phyloP scores from a whole-genome alignment of 768 basidiomycete species.

The Coprinellus aureogranulatus region DNA sequence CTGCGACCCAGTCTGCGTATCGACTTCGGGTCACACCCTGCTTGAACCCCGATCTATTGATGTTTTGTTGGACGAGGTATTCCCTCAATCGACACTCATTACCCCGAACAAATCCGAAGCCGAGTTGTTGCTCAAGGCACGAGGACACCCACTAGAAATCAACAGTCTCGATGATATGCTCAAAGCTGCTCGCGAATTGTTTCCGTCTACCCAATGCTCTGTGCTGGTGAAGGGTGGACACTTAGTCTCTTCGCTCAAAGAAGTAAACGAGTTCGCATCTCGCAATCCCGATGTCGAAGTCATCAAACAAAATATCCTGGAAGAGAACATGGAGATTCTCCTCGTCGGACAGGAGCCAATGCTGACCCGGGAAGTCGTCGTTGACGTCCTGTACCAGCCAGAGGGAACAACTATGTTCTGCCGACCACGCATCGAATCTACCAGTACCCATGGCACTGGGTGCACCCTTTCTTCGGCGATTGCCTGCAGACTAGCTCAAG shows the following conservation, averaged over 20 bases:
- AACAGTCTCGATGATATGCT: conserved; percentile 59
- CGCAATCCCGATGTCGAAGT: conserved; percentile 34
- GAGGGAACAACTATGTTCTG: conserved; percentile 50
- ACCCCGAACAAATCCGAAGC: conserved; percentile 88
- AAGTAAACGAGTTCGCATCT: conserved; percentile 36
- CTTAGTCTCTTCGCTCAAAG: conserved; percentile 41
- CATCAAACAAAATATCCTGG: conserved; percentile 43
- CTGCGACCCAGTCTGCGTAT: conserved; percentile 89
- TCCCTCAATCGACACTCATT: conserved; percentile 69
- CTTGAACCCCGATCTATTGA: conserved; percentile 65
- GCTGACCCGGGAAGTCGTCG: conserved; percentile 41
- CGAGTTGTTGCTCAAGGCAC: conserved; percentile 53
- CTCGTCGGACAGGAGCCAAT: conserved; percentile 23
- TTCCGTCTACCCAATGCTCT: conserved; percentile 46
- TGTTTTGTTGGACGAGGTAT: conserved; percentile 56
- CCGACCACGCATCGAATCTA: conserved; percentile 60
- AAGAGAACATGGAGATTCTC: conserved; percentile 66
- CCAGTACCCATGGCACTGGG: conserved; percentile 87
- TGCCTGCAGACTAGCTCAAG: conserved; percentile 60
- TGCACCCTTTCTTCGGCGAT: conserved; percentile 89
- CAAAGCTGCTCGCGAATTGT: conserved; percentile 47
- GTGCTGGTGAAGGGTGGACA: conserved; percentile 90
- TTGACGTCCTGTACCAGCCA: conserved; percentile 57
- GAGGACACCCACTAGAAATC: conserved; percentile 34
- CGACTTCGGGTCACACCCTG: conserved; percentile 82